Evolutionary conservation across 768 basidiomycete genomes (phyloP).

Genomic region (Amanita pseudoporphyria): DNA sequence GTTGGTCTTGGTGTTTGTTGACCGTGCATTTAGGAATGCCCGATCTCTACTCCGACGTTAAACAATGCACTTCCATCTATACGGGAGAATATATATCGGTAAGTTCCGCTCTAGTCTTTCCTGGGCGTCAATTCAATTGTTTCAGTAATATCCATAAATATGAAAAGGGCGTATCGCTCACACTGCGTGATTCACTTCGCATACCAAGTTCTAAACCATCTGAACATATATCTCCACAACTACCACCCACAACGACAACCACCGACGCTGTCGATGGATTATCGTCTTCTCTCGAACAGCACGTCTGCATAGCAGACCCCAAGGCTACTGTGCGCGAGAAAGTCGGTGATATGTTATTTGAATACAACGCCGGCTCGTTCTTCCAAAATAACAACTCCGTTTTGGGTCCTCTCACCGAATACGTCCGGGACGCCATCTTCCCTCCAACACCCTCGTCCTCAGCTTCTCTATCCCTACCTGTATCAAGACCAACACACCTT

Average conservation of each 20-base stretch:
- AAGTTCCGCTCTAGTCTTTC: conserved; percentile 13
- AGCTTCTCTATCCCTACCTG: conserved; percentile 12
- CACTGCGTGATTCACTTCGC: conserved; percentile 72
- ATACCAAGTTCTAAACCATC: not conserved
- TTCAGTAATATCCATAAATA: conserved; percentile 71
- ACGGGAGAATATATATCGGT: conserved; percentile 64
- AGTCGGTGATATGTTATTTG: conserved; percentile 74
- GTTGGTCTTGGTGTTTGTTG: not conserved
- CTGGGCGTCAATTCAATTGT: conserved; percentile 5
- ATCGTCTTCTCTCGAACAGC: conserved; percentile 31
- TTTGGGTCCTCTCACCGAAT: conserved; percentile 71
- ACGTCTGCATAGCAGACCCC: conserved; percentile 80
- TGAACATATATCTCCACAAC: conserved; percentile 13
- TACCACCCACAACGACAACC: too few relatives aligned
- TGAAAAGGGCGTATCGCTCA: conserved; percentile 81
- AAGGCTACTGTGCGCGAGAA: conserved; percentile 73
- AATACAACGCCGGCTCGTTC: conserved; percentile 83
- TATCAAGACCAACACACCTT: conserved; percentile 76
- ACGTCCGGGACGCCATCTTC: conserved; percentile 72
- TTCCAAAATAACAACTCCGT: conserved; percentile 99
- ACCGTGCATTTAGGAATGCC: conserved; percentile 61
- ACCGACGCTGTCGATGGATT: conserved; percentile 24
- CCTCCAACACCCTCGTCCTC: conserved; percentile 17
- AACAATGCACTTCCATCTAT: conserved; percentile 56
- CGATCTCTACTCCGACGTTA: conserved; percentile 77